Conservation (phyloP, 176 grass and related monocot genomes). For the Oryza meyeriana region DNA sequence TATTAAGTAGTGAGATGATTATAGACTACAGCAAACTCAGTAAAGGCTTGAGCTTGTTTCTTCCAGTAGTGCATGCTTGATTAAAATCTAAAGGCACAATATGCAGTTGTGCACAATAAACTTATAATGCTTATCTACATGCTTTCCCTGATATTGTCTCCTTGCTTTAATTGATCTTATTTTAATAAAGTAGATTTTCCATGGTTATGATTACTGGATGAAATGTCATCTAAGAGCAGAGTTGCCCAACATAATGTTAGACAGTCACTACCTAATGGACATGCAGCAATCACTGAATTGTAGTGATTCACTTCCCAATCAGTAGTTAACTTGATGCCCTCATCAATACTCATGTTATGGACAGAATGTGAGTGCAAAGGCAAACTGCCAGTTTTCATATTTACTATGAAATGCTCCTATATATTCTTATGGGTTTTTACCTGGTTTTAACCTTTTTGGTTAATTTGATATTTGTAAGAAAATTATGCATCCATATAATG, state of each 20-base stretch:
- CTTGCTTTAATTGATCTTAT: background rate
- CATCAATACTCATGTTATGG: background rate
- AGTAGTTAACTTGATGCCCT: background rate
- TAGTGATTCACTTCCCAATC: background rate
- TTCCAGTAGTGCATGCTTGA: background rate
- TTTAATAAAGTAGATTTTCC: background rate
- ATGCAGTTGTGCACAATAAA: background rate
- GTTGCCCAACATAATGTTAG: background rate
- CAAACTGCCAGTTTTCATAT: background rate
- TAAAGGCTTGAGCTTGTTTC: background rate
- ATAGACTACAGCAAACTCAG: background rate
- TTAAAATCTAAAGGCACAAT: background rate
- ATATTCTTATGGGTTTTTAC: background rate
- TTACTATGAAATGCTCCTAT: background rate
- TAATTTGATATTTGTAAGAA: background rate
- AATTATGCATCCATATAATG: conserved; percentile 1
- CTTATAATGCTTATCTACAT: background rate
- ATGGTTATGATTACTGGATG: background rate
- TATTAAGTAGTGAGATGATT: background rate
- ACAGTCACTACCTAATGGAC: background rate
- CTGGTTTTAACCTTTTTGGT: background rate
- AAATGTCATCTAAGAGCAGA: background rate
- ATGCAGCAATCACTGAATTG: background rate
- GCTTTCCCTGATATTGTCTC: background rate
- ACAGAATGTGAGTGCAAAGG: conserved; percentile 2